These are phyloP conservation scores for Hymenoscyphus albidus DNA, from an alignment of 2,329 filamentous ascomycete genomes.

Conservation along the genomic window DNA sequence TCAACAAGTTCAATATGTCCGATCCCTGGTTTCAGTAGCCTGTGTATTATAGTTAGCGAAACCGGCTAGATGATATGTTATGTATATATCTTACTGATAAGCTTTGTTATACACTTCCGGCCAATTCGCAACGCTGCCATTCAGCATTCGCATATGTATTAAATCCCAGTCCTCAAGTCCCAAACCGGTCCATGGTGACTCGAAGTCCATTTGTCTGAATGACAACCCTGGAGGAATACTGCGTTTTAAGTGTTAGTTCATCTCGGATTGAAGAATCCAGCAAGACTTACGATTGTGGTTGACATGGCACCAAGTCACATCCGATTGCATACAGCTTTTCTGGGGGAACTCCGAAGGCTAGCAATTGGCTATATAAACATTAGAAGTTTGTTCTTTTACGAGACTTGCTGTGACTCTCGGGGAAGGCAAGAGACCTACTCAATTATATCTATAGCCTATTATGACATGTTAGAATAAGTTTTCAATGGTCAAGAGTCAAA, in stretches of 20 bases:
- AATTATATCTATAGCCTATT: slow-evolving; percentile 68
- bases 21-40: slow-evolving; percentile 70
- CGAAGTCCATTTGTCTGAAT: slow-evolving; percentile 72
- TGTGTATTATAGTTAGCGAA: slow-evolving; percentile 41
- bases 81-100: slow-evolving; percentile 50
- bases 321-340: slow-evolving; percentile 49
- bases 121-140: slow-evolving; percentile 77
- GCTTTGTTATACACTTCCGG: slow-evolving; percentile 67
- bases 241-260: slow-evolving; percentile 1
- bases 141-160: slow-evolving; percentile 76
- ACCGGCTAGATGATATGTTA: neutral
- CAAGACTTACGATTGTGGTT: slow-evolving; percentile 49
- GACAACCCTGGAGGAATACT: slow-evolving; percentile 69
- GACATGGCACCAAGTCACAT: slow-evolving; percentile 58
- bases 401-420: too few species aligned
- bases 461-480: neutral
- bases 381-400: too few species aligned
- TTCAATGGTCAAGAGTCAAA: neutral
- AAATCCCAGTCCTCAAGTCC: slow-evolving; percentile 54
- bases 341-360: neutral
- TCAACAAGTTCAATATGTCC: slow-evolving; percentile 86
- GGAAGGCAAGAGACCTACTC: slow-evolving; percentile 48
- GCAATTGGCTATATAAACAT: neutral
- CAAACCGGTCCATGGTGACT: slow-evolving; percentile 61
- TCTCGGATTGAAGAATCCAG: neutral